Evolutionary conservation across 163 green algal genomes (phyloP).

Genomic region (Chlamydomonas reinhardtii): DNA sequence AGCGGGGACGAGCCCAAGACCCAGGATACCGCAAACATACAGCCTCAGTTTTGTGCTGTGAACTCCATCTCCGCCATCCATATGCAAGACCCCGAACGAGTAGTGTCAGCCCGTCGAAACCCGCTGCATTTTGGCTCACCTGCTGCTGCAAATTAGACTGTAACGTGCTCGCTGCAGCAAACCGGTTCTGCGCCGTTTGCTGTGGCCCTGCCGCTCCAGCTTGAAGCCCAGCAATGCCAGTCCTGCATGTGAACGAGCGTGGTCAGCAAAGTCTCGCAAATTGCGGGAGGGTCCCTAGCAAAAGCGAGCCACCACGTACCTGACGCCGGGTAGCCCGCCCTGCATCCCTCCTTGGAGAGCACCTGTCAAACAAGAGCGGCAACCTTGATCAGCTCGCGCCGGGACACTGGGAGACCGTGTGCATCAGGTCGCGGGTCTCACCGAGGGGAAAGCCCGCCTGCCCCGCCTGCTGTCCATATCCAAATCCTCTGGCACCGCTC

Average conservation of each 20-base stretch:
- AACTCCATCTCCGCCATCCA: too few relatives aligned
- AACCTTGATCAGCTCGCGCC: neutral
- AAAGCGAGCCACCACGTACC: neutral
- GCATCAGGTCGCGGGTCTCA: neutral
- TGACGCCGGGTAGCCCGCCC: conserved; percentile 42
- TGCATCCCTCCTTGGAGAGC: conserved; percentile 54
- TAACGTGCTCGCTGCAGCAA: conserved; percentile 43
- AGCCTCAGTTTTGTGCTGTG: too few relatives aligned
- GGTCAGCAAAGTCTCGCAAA: neutral
- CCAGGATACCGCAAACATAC: too few relatives aligned
- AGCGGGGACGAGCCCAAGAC: too few relatives aligned
- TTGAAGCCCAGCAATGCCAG: conserved; percentile 45
- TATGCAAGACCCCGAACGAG: too few relatives aligned
- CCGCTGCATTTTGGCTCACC: neutral
- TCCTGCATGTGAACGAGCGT: neutral
- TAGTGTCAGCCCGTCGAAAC: neutral
- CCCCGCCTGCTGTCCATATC: conserved; percentile 50
- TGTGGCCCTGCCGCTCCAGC: conserved; percentile 23
- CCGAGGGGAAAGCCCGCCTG: conserved; percentile 47
- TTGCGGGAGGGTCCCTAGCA: neutral
- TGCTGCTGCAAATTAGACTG: conserved; percentile 57
- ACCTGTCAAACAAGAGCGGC: neutral
- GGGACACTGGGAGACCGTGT: too few relatives aligned
- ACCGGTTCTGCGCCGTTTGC: conserved; percentile 45
- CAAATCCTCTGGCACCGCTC: conserved; percentile 45